Base-by-base conservation (phyloP, 495 filamentous ascomycete genomes). In the Hypomontagnella monticulosa region DNA sequence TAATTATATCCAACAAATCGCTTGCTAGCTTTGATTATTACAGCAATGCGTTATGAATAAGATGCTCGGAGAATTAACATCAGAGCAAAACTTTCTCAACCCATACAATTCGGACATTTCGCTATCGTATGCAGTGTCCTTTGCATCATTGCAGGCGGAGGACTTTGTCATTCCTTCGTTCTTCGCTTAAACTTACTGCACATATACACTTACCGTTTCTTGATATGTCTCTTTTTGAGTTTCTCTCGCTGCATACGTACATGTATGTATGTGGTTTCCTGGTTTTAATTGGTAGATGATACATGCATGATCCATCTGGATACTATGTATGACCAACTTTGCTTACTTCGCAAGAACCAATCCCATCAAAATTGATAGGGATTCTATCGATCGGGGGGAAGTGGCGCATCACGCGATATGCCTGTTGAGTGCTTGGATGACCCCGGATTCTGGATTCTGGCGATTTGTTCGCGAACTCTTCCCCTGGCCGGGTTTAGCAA, bases 361-460 rank as follows among this genome's bases (percentile, higher is more conserved):
- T n/a, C 12, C 23, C 4, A 14, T 43, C 33, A 11, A n/a, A n/a
- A n/a, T n/a, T n/a, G n/a, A n/a, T n/a, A n/a, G n/a, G n/a, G n/a
- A n/a, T n/a, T n/a, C n/a, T n/a, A n/a, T n/a, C n/a, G n/a, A n/a
- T n/a, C n/a, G n/a, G n/a, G n/a, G n/a, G n/a, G n/a, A n/a, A 11
- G 38, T 34, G 14, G 16, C 7, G 8, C 12, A 59, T 59, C 44
- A 40, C 11, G 37, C 50, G 37, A 20, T 43, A 34, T n/a, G 15
- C 7, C 30, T n/a, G n/a, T n/a, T n/a, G n/a, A n/a, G n/a, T n/a
- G n/a, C n/a, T 10, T 60, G 7, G 50, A 43, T 43, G 55, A 66
- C 62, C 62, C 62, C 55, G 30, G 62, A 66, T 60, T 66, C 18
- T 19, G 37, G 6, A 27, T 51, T 67, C 8, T 44, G 46, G 40